These are phyloP conservation scores for Ogataea nitratoaversa DNA, from an alignment of 805 yeast species.

Conservation along the genomic window DNA sequence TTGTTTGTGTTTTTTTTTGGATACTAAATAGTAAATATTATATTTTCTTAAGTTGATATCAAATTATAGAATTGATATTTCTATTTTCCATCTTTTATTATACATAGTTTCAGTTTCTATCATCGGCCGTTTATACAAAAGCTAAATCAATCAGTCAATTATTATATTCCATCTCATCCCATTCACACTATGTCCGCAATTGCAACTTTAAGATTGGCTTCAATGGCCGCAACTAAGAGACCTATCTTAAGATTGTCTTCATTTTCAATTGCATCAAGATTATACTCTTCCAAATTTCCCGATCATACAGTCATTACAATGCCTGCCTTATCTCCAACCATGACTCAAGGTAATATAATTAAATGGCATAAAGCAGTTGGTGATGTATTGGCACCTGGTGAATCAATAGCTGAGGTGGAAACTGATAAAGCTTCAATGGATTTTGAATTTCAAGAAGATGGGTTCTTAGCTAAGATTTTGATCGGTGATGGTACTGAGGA, in stretches of 20 bases:
- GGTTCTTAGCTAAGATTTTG: slow-evolving; percentile 81
- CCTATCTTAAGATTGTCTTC: slow-evolving; percentile 21
- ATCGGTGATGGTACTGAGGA: slow-evolving; percentile 84
- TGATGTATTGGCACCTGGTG: slow-evolving; percentile 86
- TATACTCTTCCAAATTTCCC: slow-evolving; percentile 31
- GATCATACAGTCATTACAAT: slow-evolving; percentile 82
- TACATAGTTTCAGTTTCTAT: no score
- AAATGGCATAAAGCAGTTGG: slow-evolving; percentile 89
- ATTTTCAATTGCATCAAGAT: slow-evolving; percentile 15
- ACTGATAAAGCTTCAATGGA: slow-evolving; percentile 98
- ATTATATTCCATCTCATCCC: background rate
- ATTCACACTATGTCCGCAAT: slow-evolving; percentile 28
- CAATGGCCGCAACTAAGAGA: slow-evolving; percentile 29
- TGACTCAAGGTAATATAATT: slow-evolving; percentile 93
- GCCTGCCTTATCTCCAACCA: slow-evolving; percentile 99
- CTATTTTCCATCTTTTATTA: no score
- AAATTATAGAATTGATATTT: no score
- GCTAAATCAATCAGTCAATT: no score
- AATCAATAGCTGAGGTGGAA: slow-evolving; percentile 92
- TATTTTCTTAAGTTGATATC: no score
- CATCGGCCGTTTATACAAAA: no score
- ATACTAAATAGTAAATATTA: no score
- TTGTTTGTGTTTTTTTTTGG: no score
- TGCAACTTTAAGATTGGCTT: slow-evolving; percentile 28
- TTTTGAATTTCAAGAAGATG: slow-evolving; percentile 97